Evolutionary conservation across 805 yeast genomes (phyloP).

Genomic region (Metschnikowia colocasiae): DNA sequence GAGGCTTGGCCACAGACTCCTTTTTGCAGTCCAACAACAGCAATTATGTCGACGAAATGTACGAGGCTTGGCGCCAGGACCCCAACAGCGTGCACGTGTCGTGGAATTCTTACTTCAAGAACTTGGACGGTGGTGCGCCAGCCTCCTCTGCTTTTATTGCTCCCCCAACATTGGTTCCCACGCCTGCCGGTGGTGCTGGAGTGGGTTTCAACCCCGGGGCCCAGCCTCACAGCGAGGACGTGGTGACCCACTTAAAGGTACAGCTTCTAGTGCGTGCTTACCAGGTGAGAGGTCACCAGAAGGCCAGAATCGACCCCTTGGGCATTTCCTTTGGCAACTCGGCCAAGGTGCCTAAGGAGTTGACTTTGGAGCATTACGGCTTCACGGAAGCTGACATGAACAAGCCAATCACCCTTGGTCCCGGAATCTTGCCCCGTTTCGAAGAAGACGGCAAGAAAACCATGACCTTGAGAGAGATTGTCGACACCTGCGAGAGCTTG

Average conservation of each 20-base stretch:
- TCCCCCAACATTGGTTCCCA: constrained; percentile 87
- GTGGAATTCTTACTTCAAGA: constrained; percentile 96
- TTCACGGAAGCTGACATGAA: constrained; percentile 84
- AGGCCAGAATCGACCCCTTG: constrained; percentile 94
- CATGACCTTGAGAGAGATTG: constrained; percentile 74
- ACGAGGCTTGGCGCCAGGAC: constrained; percentile 87
- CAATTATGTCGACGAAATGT: constrained; percentile 96
- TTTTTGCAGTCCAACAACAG: constrained; percentile 84
- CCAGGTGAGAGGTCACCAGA: constrained; percentile 97
- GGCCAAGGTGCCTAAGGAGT: constrained; percentile 68
- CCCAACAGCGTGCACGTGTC: constrained; percentile 90
- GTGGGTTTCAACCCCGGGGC: constrained; percentile 51
- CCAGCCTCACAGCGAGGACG: constrained; percentile 52
- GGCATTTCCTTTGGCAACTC: constrained; percentile 82
- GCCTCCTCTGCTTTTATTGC: constrained; percentile 78
- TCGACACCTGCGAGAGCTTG: constrained; percentile 71
- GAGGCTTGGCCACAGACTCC: constrained; percentile 52
- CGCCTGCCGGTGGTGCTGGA: constrained; percentile 74
- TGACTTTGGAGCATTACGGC: constrained; percentile 88
- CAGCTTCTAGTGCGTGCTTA: constrained; percentile 97
- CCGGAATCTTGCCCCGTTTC: constrained; percentile 94
- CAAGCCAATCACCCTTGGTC: constrained; percentile 85
- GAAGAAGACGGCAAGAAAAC: constrained; percentile 60
- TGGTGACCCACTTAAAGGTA: constrained; percentile 85
- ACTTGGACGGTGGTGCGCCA: constrained; percentile 67